Evolutionary conservation across 768 basidiomycete genomes (phyloP).

Genomic region (Obba rivulosa): DNA sequence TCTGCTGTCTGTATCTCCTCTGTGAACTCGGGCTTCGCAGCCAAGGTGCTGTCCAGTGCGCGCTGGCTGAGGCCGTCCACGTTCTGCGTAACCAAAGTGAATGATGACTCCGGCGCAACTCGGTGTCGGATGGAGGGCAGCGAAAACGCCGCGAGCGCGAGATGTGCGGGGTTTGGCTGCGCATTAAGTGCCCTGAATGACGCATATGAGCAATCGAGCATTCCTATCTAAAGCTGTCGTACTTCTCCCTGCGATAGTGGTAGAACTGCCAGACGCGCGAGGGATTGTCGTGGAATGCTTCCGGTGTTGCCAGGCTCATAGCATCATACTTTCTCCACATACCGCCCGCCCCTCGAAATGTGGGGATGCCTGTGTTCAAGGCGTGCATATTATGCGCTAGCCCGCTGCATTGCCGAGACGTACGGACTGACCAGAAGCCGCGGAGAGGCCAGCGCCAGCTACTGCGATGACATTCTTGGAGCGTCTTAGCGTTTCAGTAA

Average conservation of each 20-base stretch:
- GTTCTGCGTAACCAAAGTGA: slow-evolving; percentile 55
- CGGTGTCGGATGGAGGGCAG: slow-evolving; percentile 30
- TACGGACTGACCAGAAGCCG: slow-evolving; percentile 44
- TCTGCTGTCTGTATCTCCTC: not conserved
- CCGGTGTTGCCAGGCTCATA: slow-evolving; percentile 43
- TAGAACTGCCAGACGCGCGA: slow-evolving; percentile 57
- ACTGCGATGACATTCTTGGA: slow-evolving; percentile 37
- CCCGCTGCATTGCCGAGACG: too few species aligned
- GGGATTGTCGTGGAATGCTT: slow-evolving; percentile 43
- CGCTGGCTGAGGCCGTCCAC: slow-evolving; percentile 45
- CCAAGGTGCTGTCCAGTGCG: slow-evolving; percentile 25
- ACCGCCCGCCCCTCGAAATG: slow-evolving; percentile 45
- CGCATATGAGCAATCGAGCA: not conserved
- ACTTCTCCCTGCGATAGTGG: slow-evolving; percentile 50
- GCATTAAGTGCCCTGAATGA: slow-evolving; percentile 37
- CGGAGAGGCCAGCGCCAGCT: slow-evolving; percentile 59
- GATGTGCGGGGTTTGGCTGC: slow-evolving; percentile 53
- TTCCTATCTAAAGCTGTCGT: not conserved
- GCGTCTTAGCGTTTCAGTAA: slow-evolving; percentile 14
- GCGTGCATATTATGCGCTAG: too few species aligned
- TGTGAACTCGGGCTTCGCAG: not conserved
- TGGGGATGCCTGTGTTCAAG: slow-evolving; percentile 27
- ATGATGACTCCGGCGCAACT: slow-evolving; percentile 37
- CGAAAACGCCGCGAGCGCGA: slow-evolving; percentile 41
- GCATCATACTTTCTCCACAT: slow-evolving; percentile 46